phyloP scores from a whole-genome alignment of 441 rosid genomes.

The Gossypium schwendimanii region DNA sequence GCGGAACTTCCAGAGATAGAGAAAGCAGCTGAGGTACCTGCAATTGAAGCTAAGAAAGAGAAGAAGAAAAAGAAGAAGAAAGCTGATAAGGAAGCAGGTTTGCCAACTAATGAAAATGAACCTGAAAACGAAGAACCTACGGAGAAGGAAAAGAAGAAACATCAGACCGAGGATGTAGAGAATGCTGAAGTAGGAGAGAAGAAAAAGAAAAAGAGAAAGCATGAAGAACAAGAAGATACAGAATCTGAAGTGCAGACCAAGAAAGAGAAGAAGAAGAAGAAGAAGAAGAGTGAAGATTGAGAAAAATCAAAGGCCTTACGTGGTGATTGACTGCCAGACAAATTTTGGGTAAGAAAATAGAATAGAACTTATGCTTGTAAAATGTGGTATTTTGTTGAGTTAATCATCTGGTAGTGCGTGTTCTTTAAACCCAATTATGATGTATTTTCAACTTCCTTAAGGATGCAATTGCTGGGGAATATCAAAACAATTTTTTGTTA shows the following conservation, averaged over 20 bases:
- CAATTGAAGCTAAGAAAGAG: conserved; percentile 27
- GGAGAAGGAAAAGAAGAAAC: conserved; percentile 29
- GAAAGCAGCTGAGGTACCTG: conserved; percentile 18
- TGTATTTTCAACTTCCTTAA: background rate
- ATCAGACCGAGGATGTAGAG: conserved; percentile 17
- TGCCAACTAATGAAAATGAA: conserved; percentile 21
- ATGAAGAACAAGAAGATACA: conserved; percentile 35
- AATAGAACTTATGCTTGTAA: conserved; percentile 7
- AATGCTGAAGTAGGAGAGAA: conserved; percentile 22
- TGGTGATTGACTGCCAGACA: conserved; percentile 3
- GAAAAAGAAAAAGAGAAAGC: conserved; percentile 62
- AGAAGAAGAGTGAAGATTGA: conserved; percentile 35
- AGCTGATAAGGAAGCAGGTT: conserved; percentile 23
- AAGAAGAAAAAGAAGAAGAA: conserved; percentile 41
- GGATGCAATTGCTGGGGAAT: background rate
- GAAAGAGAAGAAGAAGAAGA: conserved; percentile 57
- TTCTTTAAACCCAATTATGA: background rate
- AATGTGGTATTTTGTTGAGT: conserved; percentile 9
- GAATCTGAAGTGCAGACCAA: conserved; percentile 35
- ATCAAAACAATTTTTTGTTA: background rate
- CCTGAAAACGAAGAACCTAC: conserved; percentile 23
- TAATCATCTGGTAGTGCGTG: conserved; percentile 2
- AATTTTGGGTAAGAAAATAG: conserved; percentile 21
- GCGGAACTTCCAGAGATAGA: conserved; percentile 3
- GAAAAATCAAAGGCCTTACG: background rate